phyloP scores from a whole-genome alignment of 495 filamentous ascomycete species.

The Aspergillus panamensis region DNA sequence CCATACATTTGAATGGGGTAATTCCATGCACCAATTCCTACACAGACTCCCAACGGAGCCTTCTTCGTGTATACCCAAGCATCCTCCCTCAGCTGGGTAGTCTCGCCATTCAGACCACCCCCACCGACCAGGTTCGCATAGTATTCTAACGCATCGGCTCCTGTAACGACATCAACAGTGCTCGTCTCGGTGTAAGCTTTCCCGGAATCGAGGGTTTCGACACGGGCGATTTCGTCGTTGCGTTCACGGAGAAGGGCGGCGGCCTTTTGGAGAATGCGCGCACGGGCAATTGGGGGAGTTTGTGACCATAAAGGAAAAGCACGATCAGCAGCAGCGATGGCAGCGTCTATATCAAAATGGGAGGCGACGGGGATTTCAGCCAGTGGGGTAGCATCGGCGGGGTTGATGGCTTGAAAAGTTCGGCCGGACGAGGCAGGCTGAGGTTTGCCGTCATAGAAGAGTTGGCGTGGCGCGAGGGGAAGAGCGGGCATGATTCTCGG shows the following conservation, averaged over 20 bases:
- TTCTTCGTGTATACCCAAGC: constrained; percentile 75
- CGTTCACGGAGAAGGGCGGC: constrained; percentile 60
- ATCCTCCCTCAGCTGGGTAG: constrained; percentile 60
- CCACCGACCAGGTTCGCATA: constrained; percentile 69
- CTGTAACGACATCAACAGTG: constrained; percentile 69
- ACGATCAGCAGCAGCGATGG: constrained; percentile 55
- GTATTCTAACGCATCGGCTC: constrained; percentile 74
- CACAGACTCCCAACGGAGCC: constrained; percentile 71
- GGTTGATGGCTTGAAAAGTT: constrained; percentile 65
- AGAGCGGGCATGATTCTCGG: constrained; percentile 36
- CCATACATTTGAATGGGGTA: constrained; percentile 75
- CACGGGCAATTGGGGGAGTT: constrained; percentile 59
- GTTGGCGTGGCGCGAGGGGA: constrained; percentile 48
- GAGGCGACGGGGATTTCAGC: constrained; percentile 64
- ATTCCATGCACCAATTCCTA: constrained; percentile 80
- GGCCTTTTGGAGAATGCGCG: constrained; percentile 67
- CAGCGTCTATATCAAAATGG: constrained; percentile 59
- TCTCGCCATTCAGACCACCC: constrained; percentile 67
- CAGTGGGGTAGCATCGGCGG: constrained; percentile 60
- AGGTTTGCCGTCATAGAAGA: constrained; percentile 65
- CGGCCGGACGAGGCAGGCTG: constrained; percentile 56
- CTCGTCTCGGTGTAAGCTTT: constrained; percentile 73
- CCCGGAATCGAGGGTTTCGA: constrained; percentile 71
- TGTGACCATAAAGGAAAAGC: constrained; percentile 67
- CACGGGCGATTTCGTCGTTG: constrained; percentile 65